Evolutionary conservation across 2,329 filamentous ascomycete genomes (phyloP), one percentile per base, ranked within the genome.

Genomic region (Hypomyces rosellus): DNA sequence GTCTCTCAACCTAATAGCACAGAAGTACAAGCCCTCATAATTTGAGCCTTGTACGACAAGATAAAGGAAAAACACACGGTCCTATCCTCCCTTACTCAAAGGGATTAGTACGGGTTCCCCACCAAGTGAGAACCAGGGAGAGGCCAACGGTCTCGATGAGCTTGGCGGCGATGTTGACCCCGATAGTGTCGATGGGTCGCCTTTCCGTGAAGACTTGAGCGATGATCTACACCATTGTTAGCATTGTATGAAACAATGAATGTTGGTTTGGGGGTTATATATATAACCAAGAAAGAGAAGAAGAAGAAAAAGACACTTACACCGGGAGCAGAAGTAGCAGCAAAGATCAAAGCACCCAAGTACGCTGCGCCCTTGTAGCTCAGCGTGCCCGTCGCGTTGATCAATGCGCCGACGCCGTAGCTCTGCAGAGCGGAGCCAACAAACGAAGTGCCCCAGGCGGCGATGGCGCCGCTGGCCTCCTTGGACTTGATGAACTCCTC

Each of bases 291-390:
- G 25, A 30, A 30, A 30, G 25, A 11, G 8, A 30, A 11, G 9
- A 8, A 14, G 9, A 7, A 20, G 36, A n/a, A 22, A 30, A 18
- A 5, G 33, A 50, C n/a, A 59, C 80, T 60, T 83, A 95, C 89
- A 54, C 84, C 83, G 59, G 92, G 92, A 63, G 90, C 91, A 64
- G 89, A 85, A 61, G 85, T 91, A 61, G 92, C 92, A 58, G 90
- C 80, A 80, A 97, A 97, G 77, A 97, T 87, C 68, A 97, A 76
- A 54, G 80, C 80, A 60, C 93, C 93, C 54, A 97, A 79, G 76
- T 96, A 97, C 50, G 92, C 89, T 56, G 93, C 90, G 61, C 93
- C 93, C 82, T 96, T 97, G 80, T 97, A 97, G 74, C 82, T 90
- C 57, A 97, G 78, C 49, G 92, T 96, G 59, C 89, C 91, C 39